Conservation (phyloP, 2,329 filamentous ascomycete species). For the Cladosporium sp. region DNA sequence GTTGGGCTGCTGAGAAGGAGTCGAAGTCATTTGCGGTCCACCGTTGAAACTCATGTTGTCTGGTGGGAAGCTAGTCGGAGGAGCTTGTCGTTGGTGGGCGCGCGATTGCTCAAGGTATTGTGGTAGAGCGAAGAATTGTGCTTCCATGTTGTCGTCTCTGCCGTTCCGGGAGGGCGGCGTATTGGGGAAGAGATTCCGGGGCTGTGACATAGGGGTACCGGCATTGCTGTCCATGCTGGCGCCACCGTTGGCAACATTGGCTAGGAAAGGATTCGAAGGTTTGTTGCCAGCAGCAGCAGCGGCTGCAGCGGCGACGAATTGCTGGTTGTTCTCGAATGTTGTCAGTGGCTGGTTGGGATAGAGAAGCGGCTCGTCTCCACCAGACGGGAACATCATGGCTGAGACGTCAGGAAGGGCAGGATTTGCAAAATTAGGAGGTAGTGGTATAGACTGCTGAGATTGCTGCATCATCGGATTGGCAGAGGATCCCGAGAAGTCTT, state of each 20-base stretch:
- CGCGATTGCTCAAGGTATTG: slow-evolving; percentile 64
- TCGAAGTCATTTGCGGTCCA: slow-evolving; percentile 5
- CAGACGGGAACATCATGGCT: slow-evolving; percentile 77
- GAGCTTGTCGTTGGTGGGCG: slow-evolving; percentile 31
- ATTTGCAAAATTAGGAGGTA: slow-evolving; percentile 36
- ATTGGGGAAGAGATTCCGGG: slow-evolving; percentile 4
- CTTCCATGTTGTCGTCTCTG: slow-evolving; percentile 64
- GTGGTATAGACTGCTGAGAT: slow-evolving; percentile 15
- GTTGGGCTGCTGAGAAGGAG: slow-evolving; percentile 25
- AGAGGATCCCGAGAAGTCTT: slow-evolving; percentile 21
- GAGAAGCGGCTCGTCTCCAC: slow-evolving; percentile 68
- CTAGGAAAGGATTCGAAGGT: slow-evolving; percentile 12
- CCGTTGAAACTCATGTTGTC: slow-evolving; percentile 5
- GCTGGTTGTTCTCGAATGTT: slow-evolving; percentile 49
- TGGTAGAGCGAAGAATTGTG: slow-evolving; percentile 70
- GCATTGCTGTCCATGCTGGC: slow-evolving; percentile 19
- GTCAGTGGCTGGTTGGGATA: slow-evolving; percentile 77
- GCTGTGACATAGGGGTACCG: slow-evolving; percentile 17
- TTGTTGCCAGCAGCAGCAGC: slow-evolving; percentile 20
- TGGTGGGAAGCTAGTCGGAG: slow-evolving; percentile 16
- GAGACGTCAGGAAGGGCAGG: slow-evolving; percentile 66
- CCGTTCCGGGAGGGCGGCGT: slow-evolving; percentile 20
- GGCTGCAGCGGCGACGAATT: slow-evolving; percentile 32
- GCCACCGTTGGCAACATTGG: slow-evolving; percentile 2
- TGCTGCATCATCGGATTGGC: slow-evolving; percentile 4